Evolutionary conservation across 148 eudicot species (phyloP).

Genomic region (Silene latifolia): DNA sequence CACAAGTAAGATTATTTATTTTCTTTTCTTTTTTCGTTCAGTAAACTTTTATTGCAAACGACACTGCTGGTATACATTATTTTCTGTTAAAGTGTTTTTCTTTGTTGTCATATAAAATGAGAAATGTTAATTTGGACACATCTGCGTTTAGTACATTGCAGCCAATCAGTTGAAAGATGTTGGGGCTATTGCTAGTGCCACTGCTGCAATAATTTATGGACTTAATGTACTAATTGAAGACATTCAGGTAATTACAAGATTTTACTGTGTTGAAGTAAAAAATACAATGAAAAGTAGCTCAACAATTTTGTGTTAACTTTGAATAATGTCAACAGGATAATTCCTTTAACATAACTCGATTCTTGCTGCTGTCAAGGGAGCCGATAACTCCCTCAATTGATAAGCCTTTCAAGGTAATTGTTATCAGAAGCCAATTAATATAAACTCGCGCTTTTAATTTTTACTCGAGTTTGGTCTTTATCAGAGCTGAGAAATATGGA

Average conservation of each 20-base stretch:
- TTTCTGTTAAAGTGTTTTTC: too few species aligned
- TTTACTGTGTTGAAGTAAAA: not conserved
- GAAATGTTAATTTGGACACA: not conserved
- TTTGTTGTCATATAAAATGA: too few species aligned
- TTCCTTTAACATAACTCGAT: constrained; percentile 72
- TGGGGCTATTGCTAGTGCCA: constrained; percentile 83
- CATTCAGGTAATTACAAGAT: constrained; percentile 57
- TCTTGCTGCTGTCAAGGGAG: constrained; percentile 77
- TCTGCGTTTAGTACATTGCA: constrained; percentile 48
- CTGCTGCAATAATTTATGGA: constrained; percentile 72
- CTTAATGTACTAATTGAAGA: constrained; percentile 69
- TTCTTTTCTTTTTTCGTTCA: not conserved
- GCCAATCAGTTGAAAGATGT: constrained; percentile 58
- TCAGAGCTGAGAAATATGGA: too few species aligned
- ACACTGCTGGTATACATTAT: too few species aligned
- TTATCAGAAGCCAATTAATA: not conserved
- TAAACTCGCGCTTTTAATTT: too few species aligned
- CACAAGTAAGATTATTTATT: constrained; percentile 44
- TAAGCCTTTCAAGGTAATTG: constrained; percentile 69
- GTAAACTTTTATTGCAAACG: too few species aligned
- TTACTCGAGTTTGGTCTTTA: not conserved
- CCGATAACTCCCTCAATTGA: constrained; percentile 56
- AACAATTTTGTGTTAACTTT: not conserved
- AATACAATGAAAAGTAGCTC: constrained; percentile 3
- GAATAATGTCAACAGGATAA: constrained; percentile 52